Conservation (phyloP, 2,329 filamentous ascomycete species). For the Massarina eburnea region DNA sequence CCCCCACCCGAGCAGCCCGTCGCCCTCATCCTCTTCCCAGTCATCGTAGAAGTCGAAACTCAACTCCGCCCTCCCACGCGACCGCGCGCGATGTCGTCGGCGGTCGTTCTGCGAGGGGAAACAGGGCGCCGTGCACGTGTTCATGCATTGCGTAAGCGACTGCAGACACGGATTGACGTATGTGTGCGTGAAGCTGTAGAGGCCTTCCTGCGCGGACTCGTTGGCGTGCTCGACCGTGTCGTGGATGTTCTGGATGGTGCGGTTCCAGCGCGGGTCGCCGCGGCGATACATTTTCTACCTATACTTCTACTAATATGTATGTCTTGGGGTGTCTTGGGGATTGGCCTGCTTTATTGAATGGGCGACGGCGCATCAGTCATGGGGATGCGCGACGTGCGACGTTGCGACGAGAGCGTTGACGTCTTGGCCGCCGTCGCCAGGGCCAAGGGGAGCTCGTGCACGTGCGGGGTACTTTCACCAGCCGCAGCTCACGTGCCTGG, state of each 20-base stretch:
- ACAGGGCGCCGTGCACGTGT: slow-evolving; percentile 68
- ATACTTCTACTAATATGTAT: too few species aligned
- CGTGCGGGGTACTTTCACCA: slow-evolving; percentile 12
- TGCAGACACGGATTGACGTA: slow-evolving; percentile 81
- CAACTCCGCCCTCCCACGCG: slow-evolving; percentile 69
- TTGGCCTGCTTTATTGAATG: too few species aligned
- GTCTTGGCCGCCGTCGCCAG: background rate
- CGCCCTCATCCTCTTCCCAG: slow-evolving; percentile 73
- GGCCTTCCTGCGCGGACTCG: slow-evolving; percentile 84
- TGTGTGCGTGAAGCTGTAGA: slow-evolving; percentile 84
- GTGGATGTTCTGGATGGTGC: slow-evolving; percentile 89
- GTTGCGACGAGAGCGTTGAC: slow-evolving; percentile 1
- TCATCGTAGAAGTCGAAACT: slow-evolving; percentile 98
- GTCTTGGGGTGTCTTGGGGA: too few species aligned
- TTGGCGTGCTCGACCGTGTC: slow-evolving; percentile 89
- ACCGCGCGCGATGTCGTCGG: slow-evolving; percentile 65
- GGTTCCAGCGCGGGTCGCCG: slow-evolving; percentile 82
- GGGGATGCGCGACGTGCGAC: background rate
- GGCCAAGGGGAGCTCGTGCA: slow-evolving; percentile 1
- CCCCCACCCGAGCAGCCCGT: slow-evolving; percentile 73
- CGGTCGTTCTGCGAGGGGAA: slow-evolving; percentile 77
- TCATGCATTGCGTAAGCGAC: slow-evolving; percentile 65
- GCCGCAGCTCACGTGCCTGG: too few species aligned
- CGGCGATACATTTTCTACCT: slow-evolving; percentile 59
- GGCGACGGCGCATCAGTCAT: slow-evolving; percentile 25